Base-by-base conservation (phyloP, 495 filamentous ascomycete genomes). In the Aspergillus avenaceus region DNA sequence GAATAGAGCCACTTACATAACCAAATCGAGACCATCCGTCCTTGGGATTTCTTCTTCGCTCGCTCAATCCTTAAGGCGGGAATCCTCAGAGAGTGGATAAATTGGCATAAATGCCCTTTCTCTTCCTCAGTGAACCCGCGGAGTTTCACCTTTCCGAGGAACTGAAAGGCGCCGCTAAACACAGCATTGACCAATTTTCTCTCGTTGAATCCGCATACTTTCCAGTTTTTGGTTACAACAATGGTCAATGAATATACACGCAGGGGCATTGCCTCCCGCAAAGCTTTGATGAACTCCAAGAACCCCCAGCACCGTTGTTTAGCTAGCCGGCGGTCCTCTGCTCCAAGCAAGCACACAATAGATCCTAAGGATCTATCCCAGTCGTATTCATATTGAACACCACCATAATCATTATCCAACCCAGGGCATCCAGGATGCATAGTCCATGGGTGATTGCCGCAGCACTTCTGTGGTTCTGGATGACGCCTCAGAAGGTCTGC, bases 191-290 rank as follows among this genome's bases (percentile, higher is more conserved):
- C 41, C 18, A 56, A 45, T 16, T 54, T 34, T 13, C 31, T 43
- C 41, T 56, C 54, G n/a, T 61, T 24, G 24, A 61, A 61, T 0
- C 47, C 50, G 1, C 32, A 23, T 8, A 52, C 26, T 4, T 52
- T 60, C 53, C 54, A 61, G 23, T 56, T 57, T 1, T 56, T 29
- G 18, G 40, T 51, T 12, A 41, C 54, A 11, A 57, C 45, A 34
- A 61, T 25, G 16, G 43, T 54, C 54, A 57, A 40, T 6, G 34
- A 49, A 49, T 52, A 54, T 12, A 55, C 22, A 19, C 26, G 38
- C 24, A 57, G 22, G 4, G 50, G 51, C 14, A 32, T 45, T 8
- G 31, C 26, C 47, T 21, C 49, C 31, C 22, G 36, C 48, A 54
- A 23, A 1, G 41, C 42, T 13, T 41, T 46, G 22, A 52, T 54